Base-by-base conservation (phyloP, 2,329 filamentous ascomycete genomes). In the Gyromitra esculenta region DNA sequence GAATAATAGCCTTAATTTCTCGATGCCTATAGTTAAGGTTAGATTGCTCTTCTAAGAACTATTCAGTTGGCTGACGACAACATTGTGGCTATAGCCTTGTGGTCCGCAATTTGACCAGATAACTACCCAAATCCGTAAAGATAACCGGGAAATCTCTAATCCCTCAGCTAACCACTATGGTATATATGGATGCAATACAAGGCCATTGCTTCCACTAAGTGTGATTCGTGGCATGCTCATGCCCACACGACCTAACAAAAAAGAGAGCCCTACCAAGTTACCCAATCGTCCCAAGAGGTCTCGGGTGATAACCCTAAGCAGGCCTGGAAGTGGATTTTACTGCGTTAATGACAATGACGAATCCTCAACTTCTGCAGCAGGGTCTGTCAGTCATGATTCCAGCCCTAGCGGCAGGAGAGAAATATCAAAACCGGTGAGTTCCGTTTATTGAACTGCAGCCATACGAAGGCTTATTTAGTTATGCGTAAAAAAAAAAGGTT, bases 251-350 rank as follows among this genome's bases (percentile, higher is more conserved):
- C n/a, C 39, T n/a, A 41, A 31, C 43, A 37, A n/a, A 13, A 25
- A 56, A 60, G 15, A 35, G 11, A 35, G 11, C 18, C 41, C 57
- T 59, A 43, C 21, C 6, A 64, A 37, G 15, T 21, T 59, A 37
- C 4, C 66, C 11, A 35, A 62, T 59, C n/a, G 15, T 31, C 31
- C 37, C 25, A 48, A 6, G 18, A n/a, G 18, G 31, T n/a, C n/a
- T 31, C 48, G 57, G 18, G 37, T 6, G 15, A 63, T 52, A 21
- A 1, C 35, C 15, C 43, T 48, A 41, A 70, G 35, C 6, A 64
- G 54, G 25, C 72, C 65, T 48, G 72, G 65, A 9, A 63, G 72
- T 48, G 72, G 72, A 52, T 75, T 69, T 18, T 45, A 70, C 57
- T 57, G n/a, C 15, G 25, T 56, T 37, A 15, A 18, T 25, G 37